Base-by-base conservation (phyloP, 169 alveolate species). In the Cryptosporidium tyzzeri region DNA sequence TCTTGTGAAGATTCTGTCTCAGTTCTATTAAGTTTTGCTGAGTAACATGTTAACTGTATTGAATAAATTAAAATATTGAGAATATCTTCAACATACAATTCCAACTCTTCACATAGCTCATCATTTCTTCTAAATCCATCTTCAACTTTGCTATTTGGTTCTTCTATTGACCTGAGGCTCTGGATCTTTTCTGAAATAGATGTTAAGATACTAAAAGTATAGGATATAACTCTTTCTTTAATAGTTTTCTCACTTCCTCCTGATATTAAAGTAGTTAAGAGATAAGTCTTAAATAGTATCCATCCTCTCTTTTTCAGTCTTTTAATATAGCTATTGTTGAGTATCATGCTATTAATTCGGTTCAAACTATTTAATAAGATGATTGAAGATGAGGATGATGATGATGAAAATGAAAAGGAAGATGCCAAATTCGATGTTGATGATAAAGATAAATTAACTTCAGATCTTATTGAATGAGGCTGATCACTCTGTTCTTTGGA, bases 1-100 rank as follows among this genome's bases (percentile, higher is more conserved):
- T 21, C 51, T 21, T 31, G n/a, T 6, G 29, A 1, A 9, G 16
- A 31, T 41, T 53, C 68, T 26, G 44, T 26, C 33, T 53, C 51
- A 4, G 9, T 50, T 31, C 18, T 58, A 31, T 23, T 80, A 26
- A 80, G 55, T 35, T 59, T 80, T 16, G 89, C 35, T 9, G 80
- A 80, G 68, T 80, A 80, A 45, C 89, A 59, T 26, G 89, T 62
- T 21, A 80, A 55, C 26, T 80, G 89, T 45, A 80, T 31, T 0
- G 73, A n/a, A 65, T 65, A 62, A 37, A 65, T 59, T 14, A 80
- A 12, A 44, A 80, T 65, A 53, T 80, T 80, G 10, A 80, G 48
- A n/a, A 67, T 65, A 31, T 80, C 89, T 31, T 62, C 73, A n/a
- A 65, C 89, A 39, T 67, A 80, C 18, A 62, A 33, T 39, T 35